Evolutionary conservation across 192 early-diverging fungal genomes (phyloP), one percentile per base, ranked within the genome.

Genomic region (Podila minutissima): DNA sequence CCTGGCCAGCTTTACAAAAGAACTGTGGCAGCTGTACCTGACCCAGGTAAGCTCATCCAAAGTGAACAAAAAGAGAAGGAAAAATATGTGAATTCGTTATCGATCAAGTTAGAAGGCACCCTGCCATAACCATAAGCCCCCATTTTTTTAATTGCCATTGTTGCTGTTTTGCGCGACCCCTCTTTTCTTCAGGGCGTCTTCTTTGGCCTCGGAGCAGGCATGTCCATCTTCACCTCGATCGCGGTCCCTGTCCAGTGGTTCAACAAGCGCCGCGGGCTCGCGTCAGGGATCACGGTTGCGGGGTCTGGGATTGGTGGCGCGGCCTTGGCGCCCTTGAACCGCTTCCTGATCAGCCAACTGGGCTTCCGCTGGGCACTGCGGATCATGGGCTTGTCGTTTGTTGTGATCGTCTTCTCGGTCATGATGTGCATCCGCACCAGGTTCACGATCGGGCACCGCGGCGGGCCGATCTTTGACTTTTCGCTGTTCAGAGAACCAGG

Each of bases 251-350:
- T 89, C 7, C 87, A 92, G 51, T 93, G 89, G 89, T 93, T 92
- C 63, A 84, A 84, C 51, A 87, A 85, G 62, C 72, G 69, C 6
- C 84, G 92, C 55, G 88, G 88, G 0, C 72, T 93, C 17, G 92
- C 92, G 3, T 88, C 88, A 19, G 92, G 84, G 0, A 88, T 92
- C 53, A 85, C 91, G 2, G 89, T 93, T 0, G 82, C 89, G 7
- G 92, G 92, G 10, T 89, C 91, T 3, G 92, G 92, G 4, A 72
- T 92, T n/a, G 92, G 92, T 33, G 92, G 91, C 7, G 72, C 92
- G 12, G 68, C 84, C 3, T 71, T 93, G 32, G 88, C 90, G 10
- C 92, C 92, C 0, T 28, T 84, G 57, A 83, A 75, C 22, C 73
- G 78, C 31, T 49, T 38, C 37, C 28, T 88, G 38, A 72, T 88